Conservation (phyloP, 805 yeast species). For the Candida piceae region DNA sequence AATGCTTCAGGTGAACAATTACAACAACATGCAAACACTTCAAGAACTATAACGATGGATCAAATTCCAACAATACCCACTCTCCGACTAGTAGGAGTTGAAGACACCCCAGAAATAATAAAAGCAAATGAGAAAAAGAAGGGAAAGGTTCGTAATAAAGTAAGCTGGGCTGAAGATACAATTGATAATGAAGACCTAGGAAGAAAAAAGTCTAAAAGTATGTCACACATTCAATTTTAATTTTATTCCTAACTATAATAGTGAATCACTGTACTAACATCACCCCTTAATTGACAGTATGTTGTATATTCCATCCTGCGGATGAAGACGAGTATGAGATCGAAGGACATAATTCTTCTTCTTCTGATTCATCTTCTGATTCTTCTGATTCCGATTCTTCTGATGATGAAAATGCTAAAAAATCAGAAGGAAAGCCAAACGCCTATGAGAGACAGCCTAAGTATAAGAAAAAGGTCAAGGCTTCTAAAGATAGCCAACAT, state of each 20-base stretch:
- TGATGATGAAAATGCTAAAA: constrained; percentile 16
- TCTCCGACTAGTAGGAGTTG: constrained; percentile 13
- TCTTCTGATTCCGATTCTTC: constrained; percentile 15
- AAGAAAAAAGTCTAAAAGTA: constrained; percentile 79
- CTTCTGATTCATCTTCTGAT: constrained; percentile 14
- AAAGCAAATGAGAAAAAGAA: constrained; percentile 3
- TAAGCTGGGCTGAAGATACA: constrained; percentile 81
- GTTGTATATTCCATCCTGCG: constrained; percentile 83
- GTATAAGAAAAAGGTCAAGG: constrained; percentile 32
- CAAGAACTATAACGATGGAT: too few relatives aligned
- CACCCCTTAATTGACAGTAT: constrained; percentile 36
- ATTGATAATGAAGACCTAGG: constrained; percentile 87
- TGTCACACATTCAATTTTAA: constrained; percentile 9
- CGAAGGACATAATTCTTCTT: constrained; percentile 14
- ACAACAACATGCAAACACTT: too few relatives aligned
- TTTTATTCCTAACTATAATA: too few relatives aligned
- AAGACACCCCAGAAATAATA: constrained; percentile 6
- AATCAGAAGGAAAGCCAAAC: constrained; percentile 43
- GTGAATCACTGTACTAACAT: too few relatives aligned
- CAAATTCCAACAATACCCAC: constrained; percentile 10
- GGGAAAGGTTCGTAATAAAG: constrained; percentile 40
- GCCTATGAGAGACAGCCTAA: constrained; percentile 88
- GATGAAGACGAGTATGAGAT: constrained; percentile 39
- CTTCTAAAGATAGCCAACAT: constrained; percentile 1
- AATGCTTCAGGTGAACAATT: too few relatives aligned